These are phyloP conservation scores for Phytophthora hybrid DNA, from an alignment of 352 stramenopile genomes.

Conservation along the genomic window DNA sequence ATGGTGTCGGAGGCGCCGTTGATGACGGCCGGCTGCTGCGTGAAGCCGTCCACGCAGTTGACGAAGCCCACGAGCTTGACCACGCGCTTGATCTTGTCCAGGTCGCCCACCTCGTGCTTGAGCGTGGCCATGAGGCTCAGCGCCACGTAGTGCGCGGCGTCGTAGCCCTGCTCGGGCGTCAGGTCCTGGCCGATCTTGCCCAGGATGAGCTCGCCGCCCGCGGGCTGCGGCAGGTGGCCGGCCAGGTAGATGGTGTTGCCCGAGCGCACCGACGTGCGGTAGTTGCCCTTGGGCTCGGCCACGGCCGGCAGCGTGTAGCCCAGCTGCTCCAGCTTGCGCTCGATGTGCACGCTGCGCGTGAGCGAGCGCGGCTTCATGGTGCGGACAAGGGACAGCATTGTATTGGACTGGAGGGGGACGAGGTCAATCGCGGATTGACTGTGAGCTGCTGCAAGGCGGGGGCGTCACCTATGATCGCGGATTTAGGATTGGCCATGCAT, in stretches of 20 bases:
- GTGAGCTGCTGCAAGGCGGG: conserved; percentile 10
- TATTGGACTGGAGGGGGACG: background rate
- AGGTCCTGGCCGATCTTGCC: conserved; percentile 92
- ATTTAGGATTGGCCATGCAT: conserved; percentile 23
- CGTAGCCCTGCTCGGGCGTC: conserved; percentile 91
- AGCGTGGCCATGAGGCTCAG: conserved; percentile 93
- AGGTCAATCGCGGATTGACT: conserved; percentile 24
- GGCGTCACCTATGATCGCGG: conserved; percentile 7
- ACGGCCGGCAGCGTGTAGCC: conserved; percentile 86
- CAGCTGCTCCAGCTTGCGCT: conserved; percentile 86
- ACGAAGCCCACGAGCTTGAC: conserved; percentile 98
- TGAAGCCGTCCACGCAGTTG: conserved; percentile 94
- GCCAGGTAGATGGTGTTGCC: conserved; percentile 90
- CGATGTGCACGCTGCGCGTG: conserved; percentile 78
- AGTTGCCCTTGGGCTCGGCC: conserved; percentile 92
- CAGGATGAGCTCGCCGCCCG: conserved; percentile 80
- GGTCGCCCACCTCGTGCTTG: conserved; percentile 91
- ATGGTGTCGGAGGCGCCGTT: conserved; percentile 97
- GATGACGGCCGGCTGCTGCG: conserved; percentile 93
- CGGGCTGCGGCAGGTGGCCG: conserved; percentile 81
- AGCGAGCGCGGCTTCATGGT: conserved; percentile 37
- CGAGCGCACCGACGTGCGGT: conserved; percentile 81
- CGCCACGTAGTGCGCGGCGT: conserved; percentile 89
- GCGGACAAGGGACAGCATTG: conserved; percentile 45
- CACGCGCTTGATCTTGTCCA: conserved; percentile 94